Percentiles rank a stretch among this genome's conserved stretches.
Evolutionary conservation across 192 early-diverging fungal species (phyloP).

Genomic region (Coemansia sp.): DNA sequence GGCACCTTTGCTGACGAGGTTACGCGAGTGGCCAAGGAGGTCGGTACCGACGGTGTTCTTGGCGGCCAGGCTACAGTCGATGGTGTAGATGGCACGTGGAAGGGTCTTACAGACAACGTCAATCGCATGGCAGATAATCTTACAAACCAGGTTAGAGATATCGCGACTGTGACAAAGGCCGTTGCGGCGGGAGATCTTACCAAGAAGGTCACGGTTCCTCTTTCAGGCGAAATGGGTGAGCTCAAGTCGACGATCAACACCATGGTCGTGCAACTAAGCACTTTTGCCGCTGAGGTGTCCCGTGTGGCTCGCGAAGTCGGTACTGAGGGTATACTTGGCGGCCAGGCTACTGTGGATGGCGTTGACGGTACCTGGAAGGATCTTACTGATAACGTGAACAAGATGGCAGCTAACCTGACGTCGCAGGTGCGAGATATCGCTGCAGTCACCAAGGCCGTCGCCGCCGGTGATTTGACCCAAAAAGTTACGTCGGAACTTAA

Average conservation of each 20-base stretch:
- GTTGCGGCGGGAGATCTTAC: too few relatives aligned
- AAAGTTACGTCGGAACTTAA: conserved; percentile 65
- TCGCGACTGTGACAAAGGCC: too few relatives aligned
- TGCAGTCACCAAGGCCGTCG: conserved; percentile 54
- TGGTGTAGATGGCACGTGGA: too few relatives aligned
- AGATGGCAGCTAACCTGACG: conserved; percentile 65
- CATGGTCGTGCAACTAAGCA: conserved; percentile 61
- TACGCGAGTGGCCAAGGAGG: too few relatives aligned
- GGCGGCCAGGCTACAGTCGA: too few relatives aligned
- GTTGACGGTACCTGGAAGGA: conserved; percentile 65
- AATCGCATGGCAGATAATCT: too few relatives aligned
- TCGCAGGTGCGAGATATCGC: conserved; percentile 64
- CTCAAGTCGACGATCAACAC: not conserved
- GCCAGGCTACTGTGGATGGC: conserved; percentile 55
- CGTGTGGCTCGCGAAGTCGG: conserved; percentile 64
- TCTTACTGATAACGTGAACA: conserved; percentile 65
- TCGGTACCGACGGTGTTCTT: too few relatives aligned
- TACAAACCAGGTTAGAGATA: too few relatives aligned
- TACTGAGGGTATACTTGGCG: conserved; percentile 64
- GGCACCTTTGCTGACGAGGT: too few relatives aligned
- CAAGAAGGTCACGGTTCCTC: too few relatives aligned
- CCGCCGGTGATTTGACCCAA: conserved; percentile 53
- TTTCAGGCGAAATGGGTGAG: too few relatives aligned
- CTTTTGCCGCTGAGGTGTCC: conserved; percentile 61
- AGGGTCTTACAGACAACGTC: too few relatives aligned